Evolutionary conservation across 2,329 filamentous ascomycete genomes (phyloP), one percentile per base, ranked within the genome.

Genomic region (Epicoccum sorghinum): DNA sequence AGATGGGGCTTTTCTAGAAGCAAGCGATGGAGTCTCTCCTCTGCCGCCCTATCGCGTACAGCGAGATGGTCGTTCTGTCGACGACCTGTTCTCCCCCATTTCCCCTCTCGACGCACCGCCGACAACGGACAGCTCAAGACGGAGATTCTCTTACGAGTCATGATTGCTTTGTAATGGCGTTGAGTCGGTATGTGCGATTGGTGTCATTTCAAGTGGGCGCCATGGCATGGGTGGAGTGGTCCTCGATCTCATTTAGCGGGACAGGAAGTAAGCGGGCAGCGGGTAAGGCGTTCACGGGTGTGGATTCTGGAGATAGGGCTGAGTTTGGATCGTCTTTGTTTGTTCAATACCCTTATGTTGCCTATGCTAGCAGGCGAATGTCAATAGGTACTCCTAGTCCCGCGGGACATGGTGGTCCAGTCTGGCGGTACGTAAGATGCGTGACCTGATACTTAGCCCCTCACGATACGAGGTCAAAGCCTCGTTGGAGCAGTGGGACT

Each of bases 101-200:
- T 75, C 72, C 25, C 71, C 73, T 23, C 48, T 75, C 42, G 70
- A 71, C 27, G 64, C 61, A 10, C 68, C 64, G 24, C 57, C 30
- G 8, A 40, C 36, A 12, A 42, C 65, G 14, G 66, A 67, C n/a
- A 64, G 61, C 30, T 50, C 46, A 30, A 60, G 72, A 46, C 69
- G 71, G 61, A 67, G 73, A 7, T 75, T 75, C 53, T 75, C 73
- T 46, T 75, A 75, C 64, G 72, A 75, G 61, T 67, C 61, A 71
- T 73, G 65, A 73, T 35, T 30, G 27, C 14, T 9, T 7, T 18
- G 35, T n/a, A 32, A 33, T 25, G n/a, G 25, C 14, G 1, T 14
- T 44, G 30, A 30, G 30, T 49, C 9, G 27, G 27, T 29, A 29
- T 29, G 27, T 29, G 27, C 27, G 4, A 29, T 29, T n/a, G 50